phyloP scores from a whole-genome alignment of 1,284 basidiomycete genomes.

The Naganishia cerealis region DNA sequence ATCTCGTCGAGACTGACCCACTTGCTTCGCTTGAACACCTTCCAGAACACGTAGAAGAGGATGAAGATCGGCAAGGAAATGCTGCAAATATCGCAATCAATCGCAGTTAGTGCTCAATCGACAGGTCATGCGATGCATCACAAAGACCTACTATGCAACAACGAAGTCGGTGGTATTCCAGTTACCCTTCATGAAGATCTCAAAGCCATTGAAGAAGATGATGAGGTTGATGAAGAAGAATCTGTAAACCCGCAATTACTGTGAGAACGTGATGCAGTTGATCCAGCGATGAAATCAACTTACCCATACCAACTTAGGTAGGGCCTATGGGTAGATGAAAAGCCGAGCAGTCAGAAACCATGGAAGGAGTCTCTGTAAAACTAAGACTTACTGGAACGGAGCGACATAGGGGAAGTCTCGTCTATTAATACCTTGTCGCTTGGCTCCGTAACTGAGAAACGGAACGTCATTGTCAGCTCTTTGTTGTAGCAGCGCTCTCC shows the following conservation, averaged over 20 bases:
- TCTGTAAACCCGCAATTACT: constrained; percentile 12
- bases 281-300: constrained; percentile 19
- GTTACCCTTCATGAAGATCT: constrained; percentile 66
- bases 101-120: not conserved
- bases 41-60: constrained; percentile 62
- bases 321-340: not conserved
- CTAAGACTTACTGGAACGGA: constrained; percentile 56
- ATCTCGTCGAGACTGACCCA: constrained; percentile 61
- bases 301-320: constrained; percentile 32
- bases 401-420: constrained; percentile 61
- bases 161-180: constrained; percentile 51
- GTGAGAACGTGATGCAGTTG: not conserved
- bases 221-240: constrained; percentile 46
- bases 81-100: constrained; percentile 38
- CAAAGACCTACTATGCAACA: constrained; percentile 50
- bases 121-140: not conserved
- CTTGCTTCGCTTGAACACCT: constrained; percentile 61
- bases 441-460: constrained; percentile 57
- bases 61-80: constrained; percentile 62
- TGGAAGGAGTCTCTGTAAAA: not conserved
- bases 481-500: too few species aligned
- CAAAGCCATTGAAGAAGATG: constrained; percentile 46
- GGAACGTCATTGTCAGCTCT: not conserved
- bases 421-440: constrained; percentile 63
- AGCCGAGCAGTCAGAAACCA: constrained; percentile 11